These are phyloP conservation scores for Penstemon newberryi DNA, from an alignment of 257 asterid genomes.

Conservation along the genomic window DNA sequence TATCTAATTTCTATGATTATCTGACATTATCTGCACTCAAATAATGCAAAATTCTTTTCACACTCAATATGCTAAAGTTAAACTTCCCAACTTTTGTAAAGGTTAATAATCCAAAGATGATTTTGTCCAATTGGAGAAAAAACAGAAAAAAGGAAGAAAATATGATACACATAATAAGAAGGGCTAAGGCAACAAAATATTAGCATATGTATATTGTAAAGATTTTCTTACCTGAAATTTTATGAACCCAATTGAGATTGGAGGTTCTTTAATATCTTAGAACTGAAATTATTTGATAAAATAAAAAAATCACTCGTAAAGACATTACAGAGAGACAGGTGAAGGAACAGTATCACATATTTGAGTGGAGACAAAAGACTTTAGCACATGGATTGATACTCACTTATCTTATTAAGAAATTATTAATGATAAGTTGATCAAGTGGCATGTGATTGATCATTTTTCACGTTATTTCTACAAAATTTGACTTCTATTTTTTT, in stretches of 20 bases:
- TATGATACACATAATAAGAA: neutral
- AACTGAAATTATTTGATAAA: neutral
- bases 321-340: neutral
- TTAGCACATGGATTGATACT: neutral
- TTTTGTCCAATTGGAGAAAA: neutral
- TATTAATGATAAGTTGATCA: neutral
- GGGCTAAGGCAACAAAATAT: too few relatives aligned
- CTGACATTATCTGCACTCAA: conserved; percentile 6
- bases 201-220: too few relatives aligned
- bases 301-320: neutral
- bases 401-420: neutral
- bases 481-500: too few relatives aligned
- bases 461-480: too few relatives aligned
- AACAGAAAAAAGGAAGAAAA: neutral
- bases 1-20: conserved; percentile 18
- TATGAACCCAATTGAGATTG: neutral
- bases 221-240: too few relatives aligned
- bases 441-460: neutral
- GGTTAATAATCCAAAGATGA: neutral
- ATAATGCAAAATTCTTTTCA: conserved; percentile 27
- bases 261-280: neutral
- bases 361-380: neutral
- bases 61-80: conserved; percentile 31
- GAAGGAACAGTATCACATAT: neutral
- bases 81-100: conserved; percentile 22